A percentile compares a stretch with the other conserved stretches of the same genome.
Evolutionary conservation across 1,284 basidiomycete species (phyloP).

Genomic region (Waitea zeae): DNA sequence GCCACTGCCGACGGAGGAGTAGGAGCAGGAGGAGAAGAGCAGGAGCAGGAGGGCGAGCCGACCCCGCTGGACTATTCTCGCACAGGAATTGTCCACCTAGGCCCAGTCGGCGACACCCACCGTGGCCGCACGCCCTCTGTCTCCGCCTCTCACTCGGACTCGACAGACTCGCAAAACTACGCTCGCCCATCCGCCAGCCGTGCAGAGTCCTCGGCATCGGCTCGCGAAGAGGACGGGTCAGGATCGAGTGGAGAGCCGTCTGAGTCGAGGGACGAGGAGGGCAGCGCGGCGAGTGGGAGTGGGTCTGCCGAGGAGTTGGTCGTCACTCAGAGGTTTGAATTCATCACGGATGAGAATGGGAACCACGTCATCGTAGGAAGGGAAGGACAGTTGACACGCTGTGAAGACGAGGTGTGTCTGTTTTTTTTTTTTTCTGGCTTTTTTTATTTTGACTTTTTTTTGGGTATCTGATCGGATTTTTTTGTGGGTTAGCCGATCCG

Average conservation of each 20-base stretch:
- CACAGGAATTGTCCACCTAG: background rate
- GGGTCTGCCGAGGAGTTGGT: conserved; percentile 14
- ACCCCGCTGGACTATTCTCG: background rate
- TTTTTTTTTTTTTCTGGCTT: background rate
- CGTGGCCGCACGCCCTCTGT: no score
- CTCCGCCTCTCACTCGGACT: background rate
- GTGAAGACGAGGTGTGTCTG: conserved; percentile 62
- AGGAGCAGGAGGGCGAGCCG: background rate
- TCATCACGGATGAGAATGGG: conserved; percentile 51
- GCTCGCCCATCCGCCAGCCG: conserved; percentile 3
- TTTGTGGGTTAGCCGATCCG: conserved; percentile 56
- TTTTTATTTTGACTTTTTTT: conserved; percentile 1
- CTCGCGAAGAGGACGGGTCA: no score
- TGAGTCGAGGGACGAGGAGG: background rate
- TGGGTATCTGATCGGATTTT: no score
- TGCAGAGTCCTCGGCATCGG: no score
- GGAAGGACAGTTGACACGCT: conserved; percentile 50
- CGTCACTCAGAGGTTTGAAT: conserved; percentile 50
- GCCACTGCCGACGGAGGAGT: background rate
- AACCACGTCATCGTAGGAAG: conserved; percentile 61
- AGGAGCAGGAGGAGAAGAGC: background rate
- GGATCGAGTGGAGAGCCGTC: no score
- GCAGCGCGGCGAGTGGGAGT: background rate
- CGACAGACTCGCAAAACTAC: background rate
- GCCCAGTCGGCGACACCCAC: background rate